A percentile compares a stretch with the other conserved stretches of the same genome.
Evolutionary conservation across 352 stramenopile species (phyloP).

Genomic region (Phytophthora pseudosyringae): DNA sequence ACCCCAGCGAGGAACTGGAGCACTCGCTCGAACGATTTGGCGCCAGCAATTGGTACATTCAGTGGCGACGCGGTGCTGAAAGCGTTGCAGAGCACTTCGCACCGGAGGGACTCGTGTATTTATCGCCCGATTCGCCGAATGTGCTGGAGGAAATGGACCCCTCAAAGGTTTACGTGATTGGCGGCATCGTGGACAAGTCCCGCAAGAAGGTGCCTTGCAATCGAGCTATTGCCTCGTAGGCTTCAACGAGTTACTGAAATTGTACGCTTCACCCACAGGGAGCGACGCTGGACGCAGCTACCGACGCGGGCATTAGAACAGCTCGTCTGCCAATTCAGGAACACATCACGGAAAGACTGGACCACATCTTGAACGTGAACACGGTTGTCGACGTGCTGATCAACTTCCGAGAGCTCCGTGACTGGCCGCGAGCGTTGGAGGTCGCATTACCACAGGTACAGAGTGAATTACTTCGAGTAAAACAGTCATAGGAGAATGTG

Average conservation of each 20-base stretch:
- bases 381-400: slow-evolving; percentile 79
- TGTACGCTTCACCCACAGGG: slow-evolving; percentile 32
- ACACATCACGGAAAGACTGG: slow-evolving; percentile 62
- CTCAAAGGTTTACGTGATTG: slow-evolving; percentile 82
- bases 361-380: slow-evolving; percentile 87
- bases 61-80: slow-evolving; percentile 47
- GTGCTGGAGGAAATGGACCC: slow-evolving; percentile 63
- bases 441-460: slow-evolving; percentile 61
- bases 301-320: slow-evolving; percentile 53
- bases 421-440: slow-evolving; percentile 61
- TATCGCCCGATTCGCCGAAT: slow-evolving; percentile 78
- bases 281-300: slow-evolving; percentile 60
- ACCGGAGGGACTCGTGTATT: slow-evolving; percentile 62
- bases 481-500: no score
- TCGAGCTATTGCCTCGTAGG: not conserved
- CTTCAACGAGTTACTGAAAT: not conserved
- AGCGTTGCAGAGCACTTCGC: slow-evolving; percentile 47
- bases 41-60: slow-evolving; percentile 65
- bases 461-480: no score
- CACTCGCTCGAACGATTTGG: slow-evolving; percentile 67
- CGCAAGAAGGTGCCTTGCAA: slow-evolving; percentile 54
- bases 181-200: slow-evolving; percentile 83
- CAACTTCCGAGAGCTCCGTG: slow-evolving; percentile 46
- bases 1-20: slow-evolving; percentile 56
- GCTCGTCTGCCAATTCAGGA: slow-evolving; percentile 79